These are phyloP conservation scores for Chrysopogon serrulatus DNA, from an alignment of 176 grass and related monocot genomes.

Conservation along the genomic window DNA sequence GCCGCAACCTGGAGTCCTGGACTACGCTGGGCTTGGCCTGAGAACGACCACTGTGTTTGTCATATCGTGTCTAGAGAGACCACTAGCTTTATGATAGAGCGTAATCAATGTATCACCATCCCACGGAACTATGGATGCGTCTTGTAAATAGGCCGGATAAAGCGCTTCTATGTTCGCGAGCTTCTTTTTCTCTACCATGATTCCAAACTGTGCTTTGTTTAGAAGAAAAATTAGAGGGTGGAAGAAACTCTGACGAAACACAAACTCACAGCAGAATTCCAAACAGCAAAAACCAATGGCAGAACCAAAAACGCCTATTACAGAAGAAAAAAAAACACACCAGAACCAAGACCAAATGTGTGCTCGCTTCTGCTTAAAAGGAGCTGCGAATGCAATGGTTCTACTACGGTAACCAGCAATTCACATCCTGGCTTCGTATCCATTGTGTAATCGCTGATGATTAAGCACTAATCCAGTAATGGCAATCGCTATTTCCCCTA, in stretches of 20 bases:
- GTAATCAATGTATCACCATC: slow-evolving; percentile 10
- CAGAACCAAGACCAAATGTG: background rate
- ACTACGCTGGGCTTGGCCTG: background rate
- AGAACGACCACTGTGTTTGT: background rate
- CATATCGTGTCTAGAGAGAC: background rate
- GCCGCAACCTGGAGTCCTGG: background rate
- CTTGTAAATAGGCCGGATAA: slow-evolving; percentile 47
- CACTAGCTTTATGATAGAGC: background rate
- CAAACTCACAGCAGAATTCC: background rate
- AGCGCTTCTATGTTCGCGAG: slow-evolving; percentile 5
- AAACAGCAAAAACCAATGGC: too few species aligned
- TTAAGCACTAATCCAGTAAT: too few species aligned
- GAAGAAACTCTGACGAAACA: background rate
- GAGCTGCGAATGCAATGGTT: too few species aligned
- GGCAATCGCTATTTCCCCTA: too few species aligned
- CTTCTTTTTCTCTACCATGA: background rate
- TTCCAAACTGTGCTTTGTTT: background rate
- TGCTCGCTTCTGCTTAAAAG: background rate
- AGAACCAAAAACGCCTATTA: background rate
- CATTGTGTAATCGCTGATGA: too few species aligned
- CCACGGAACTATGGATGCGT: slow-evolving; percentile 14
- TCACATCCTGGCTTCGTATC: too few species aligned
- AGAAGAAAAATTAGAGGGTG: background rate
- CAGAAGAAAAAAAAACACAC: background rate
- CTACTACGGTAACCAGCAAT: too few species aligned